Conservation (phyloP, 345 rosid species). For the Excoecaria cochinchinensis region DNA sequence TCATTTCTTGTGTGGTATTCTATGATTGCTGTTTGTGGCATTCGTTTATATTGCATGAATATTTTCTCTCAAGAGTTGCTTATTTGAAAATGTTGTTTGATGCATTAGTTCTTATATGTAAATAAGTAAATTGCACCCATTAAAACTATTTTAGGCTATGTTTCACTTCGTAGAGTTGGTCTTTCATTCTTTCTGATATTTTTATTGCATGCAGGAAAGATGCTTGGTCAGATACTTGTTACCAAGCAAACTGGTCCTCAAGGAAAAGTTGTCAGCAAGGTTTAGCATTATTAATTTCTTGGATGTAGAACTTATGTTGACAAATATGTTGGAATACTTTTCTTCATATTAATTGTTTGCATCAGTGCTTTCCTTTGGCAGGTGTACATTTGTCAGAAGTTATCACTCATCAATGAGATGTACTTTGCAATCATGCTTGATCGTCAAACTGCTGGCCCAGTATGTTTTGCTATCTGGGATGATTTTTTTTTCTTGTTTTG, state of each 20-base stretch:
- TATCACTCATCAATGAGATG: constrained; percentile 96
- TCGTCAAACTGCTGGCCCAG: constrained; percentile 95
- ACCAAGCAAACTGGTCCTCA: constrained; percentile 97
- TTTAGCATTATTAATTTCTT: constrained; percentile 24
- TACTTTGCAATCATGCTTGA: constrained; percentile 96
- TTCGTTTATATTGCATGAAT: background rate
- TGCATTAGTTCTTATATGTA: background rate
- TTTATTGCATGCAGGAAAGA: constrained; percentile 59
- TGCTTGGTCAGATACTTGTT: constrained; percentile 96
- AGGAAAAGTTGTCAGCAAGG: constrained; percentile 99
- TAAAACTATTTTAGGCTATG: background rate
- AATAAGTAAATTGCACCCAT: background rate
- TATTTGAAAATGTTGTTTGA: background rate
- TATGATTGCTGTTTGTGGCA: background rate
- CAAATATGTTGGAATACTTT: background rate
- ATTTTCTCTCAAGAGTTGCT: background rate
- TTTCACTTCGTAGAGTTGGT: background rate
- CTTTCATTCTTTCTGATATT: constrained; percentile 3
- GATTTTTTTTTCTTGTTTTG: background rate
- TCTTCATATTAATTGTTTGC: background rate
- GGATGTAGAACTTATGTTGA: background rate
- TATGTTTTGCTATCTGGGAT: constrained; percentile 36
- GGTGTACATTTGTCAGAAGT: constrained; percentile 93
- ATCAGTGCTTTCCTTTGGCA: constrained; percentile 30
- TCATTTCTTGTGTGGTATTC: too few species aligned